Conservation (phyloP, 345 rosid species). For the Carallia pectinifolia region DNA sequence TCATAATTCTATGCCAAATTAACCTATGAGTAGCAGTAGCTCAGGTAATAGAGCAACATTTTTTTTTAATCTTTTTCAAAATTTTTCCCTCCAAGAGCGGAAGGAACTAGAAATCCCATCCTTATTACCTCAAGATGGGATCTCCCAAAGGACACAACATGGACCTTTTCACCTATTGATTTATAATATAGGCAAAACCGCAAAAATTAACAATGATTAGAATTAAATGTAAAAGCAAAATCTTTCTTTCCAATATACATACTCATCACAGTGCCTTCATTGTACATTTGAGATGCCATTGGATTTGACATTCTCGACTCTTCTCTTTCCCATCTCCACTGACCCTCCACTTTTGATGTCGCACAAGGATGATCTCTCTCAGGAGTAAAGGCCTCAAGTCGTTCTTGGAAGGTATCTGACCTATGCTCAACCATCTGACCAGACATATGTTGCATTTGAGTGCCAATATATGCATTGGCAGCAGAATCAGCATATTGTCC, state of each 20-base stretch:
- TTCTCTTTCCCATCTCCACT: constrained; percentile 79
- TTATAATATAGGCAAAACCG: too few species aligned
- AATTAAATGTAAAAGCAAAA: too few species aligned
- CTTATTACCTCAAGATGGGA: too few species aligned
- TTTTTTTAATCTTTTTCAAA: too few species aligned
- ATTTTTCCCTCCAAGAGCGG: too few species aligned
- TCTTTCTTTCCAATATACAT: background rate
- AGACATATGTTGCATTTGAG: constrained; percentile 58
- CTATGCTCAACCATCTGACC: constrained; percentile 48
- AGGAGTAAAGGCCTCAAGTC: constrained; percentile 88
- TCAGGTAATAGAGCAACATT: too few species aligned
- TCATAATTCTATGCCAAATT: too few species aligned
- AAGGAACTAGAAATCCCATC: too few species aligned
- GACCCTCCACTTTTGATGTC: constrained; percentile 52
- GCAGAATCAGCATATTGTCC: constrained; percentile 60
- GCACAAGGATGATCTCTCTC: constrained; percentile 64
- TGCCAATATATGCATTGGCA: constrained; percentile 49
- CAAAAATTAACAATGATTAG: too few species aligned
- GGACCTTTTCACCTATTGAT: too few species aligned
- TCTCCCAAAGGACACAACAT: too few species aligned
- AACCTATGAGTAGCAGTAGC: too few species aligned
- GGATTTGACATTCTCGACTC: constrained; percentile 59
- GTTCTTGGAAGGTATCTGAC: constrained; percentile 61
- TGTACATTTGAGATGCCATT: constrained; percentile 45
- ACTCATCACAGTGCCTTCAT: constrained; percentile 42